Percentiles rank a stretch among this genome's conserved stretches.
Evolutionary conservation across 805 yeast species (phyloP).

Genomic region (Spathaspora girioi): DNA sequence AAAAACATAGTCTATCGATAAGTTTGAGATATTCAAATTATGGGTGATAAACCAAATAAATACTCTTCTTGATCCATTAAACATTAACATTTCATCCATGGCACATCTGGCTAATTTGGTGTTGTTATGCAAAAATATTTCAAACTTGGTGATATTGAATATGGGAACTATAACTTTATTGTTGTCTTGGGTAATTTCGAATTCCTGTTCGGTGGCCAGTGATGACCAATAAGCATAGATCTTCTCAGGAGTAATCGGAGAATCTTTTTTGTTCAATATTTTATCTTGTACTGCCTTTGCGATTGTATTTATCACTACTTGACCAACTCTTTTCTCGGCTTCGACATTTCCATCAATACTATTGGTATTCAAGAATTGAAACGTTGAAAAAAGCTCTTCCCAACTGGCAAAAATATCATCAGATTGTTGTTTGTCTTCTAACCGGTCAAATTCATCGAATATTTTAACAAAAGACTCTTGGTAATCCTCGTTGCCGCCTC

Average conservation of each 20-base stretch:
- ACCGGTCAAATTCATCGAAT: constrained; percentile 13
- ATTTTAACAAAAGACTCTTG: constrained; percentile 16
- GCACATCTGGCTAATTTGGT: constrained; percentile 51
- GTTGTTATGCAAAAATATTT: constrained; percentile 48
- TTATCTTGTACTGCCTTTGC: constrained; percentile 47
- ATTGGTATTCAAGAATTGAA: constrained; percentile 21
- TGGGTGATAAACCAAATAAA: constrained; percentile 69
- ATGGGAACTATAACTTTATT: constrained; percentile 29
- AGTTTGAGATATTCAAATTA: constrained; percentile 47
- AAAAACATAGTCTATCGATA: constrained; percentile 59
- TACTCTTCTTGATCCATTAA: constrained; percentile 57
- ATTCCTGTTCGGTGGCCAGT: constrained; percentile 22
- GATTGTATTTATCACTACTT: constrained; percentile 43
- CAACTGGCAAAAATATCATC: constrained; percentile 25
- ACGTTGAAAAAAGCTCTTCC: constrained; percentile 19
- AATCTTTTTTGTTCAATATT: background rate
- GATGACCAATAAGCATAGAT: constrained; percentile 46
- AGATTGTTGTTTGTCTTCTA: constrained; percentile 16
- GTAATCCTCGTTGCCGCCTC: constrained; percentile 47
- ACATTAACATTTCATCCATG: constrained; percentile 71
- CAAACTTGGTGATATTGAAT: constrained; percentile 41
- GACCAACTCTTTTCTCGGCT: constrained; percentile 26
- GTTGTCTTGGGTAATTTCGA: constrained; percentile 20
- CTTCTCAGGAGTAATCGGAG: constrained; percentile 43
- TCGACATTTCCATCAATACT: constrained; percentile 23